These are phyloP conservation scores for Gastrodia elata DNA, from an alignment of 106 monocot genomes.

Conservation along the genomic window DNA sequence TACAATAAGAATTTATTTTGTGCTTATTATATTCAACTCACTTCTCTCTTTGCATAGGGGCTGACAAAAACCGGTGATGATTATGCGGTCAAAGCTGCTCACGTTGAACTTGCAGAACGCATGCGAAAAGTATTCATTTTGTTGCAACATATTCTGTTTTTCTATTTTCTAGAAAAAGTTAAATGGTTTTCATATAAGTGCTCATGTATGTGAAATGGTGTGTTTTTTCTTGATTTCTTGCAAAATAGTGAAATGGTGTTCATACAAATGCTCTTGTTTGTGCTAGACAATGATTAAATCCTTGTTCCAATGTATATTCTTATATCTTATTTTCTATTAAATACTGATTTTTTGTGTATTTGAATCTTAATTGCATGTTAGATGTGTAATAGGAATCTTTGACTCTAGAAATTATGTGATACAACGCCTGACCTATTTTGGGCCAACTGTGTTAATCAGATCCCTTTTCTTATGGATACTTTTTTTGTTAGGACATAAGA, in stretches of 20 bases:
- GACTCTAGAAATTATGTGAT: background rate
- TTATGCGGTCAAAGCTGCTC: conserved; percentile 98
- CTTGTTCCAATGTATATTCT: background rate
- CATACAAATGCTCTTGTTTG: background rate
- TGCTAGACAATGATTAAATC: background rate
- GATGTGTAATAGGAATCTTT: background rate
- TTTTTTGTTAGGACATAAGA: no score
- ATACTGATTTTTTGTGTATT: background rate
- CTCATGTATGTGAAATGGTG: no score
- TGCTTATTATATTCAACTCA: background rate
- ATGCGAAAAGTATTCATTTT: conserved; percentile 73
- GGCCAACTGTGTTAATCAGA: no score
- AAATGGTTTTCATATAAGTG: no score
- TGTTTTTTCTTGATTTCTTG: background rate
- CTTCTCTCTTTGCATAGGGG: conserved; percentile 39
- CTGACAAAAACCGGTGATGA: conserved; percentile 98
- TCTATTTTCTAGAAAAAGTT: no score
- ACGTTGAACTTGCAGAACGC: conserved; percentile 98
- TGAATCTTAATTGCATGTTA: background rate
- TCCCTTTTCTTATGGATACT: no score
- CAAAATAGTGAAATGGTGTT: background rate
- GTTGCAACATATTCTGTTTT: background rate
- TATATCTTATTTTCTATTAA: background rate
- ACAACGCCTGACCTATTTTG: background rate
- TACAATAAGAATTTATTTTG: background rate